A percentile compares a stretch with the other conserved stretches of the same genome.
Conservation (phyloP, 2,329 filamentous ascomycete genomes). For the Aspergillus sp. region DNA sequence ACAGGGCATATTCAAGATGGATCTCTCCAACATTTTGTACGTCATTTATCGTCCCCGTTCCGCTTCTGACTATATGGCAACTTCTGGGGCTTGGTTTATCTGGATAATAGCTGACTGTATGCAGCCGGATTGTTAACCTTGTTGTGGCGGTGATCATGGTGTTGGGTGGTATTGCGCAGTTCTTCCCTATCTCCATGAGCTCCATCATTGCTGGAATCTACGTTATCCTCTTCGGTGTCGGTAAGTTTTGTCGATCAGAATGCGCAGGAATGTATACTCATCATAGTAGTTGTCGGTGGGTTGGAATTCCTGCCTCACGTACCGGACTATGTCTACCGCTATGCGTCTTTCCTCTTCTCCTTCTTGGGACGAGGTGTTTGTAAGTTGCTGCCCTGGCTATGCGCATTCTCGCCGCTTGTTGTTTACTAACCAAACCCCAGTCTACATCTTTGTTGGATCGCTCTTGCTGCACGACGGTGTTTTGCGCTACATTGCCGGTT, state of each 20-base stretch:
- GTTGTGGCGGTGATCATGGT: constrained; percentile 82
- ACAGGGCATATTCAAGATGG: constrained; percentile 55
- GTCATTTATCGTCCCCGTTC: constrained; percentile 30
- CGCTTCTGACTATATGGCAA: not conserved
- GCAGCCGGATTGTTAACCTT: constrained; percentile 91
- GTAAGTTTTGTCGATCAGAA: constrained; percentile 46
- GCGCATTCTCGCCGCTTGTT: no score
- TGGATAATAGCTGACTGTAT: constrained; percentile 10
- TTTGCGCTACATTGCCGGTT: constrained; percentile 70
- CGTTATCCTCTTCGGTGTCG: constrained; percentile 83
- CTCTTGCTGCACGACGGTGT: constrained; percentile 68
- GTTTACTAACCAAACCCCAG: constrained; percentile 40
- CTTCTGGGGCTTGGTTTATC: not conserved
- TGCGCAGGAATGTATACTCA: constrained; percentile 13
- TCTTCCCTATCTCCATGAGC: constrained; percentile 45
- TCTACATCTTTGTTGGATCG: constrained; percentile 93
- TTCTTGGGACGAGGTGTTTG: constrained; percentile 93
- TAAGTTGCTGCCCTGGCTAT: constrained; percentile 50
- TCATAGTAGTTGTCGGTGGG: constrained; percentile 57
- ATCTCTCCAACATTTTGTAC: constrained; percentile 89
- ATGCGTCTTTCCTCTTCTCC: constrained; percentile 96
- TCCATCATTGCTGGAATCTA: constrained; percentile 77
- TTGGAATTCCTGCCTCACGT: constrained; percentile 81
- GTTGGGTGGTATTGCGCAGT: constrained; percentile 64
- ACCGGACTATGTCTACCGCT: constrained; percentile 84